Percentiles rank a stretch among this genome's conserved stretches.
Evolutionary conservation across 805 yeast genomes (phyloP).

Genomic region (Metschnikowia matae): DNA sequence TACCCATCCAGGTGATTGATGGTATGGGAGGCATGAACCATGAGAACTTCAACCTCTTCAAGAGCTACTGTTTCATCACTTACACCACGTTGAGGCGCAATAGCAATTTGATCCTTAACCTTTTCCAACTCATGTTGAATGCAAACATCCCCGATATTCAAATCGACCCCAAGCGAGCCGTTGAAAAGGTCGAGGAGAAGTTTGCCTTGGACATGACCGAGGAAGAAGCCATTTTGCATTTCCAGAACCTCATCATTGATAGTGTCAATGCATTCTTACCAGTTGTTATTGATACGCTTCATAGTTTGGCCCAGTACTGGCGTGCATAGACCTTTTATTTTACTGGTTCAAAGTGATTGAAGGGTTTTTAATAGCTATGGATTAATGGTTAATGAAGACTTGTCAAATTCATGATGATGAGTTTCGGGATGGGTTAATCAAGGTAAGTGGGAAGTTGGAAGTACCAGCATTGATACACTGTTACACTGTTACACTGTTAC

Average conservation of each 20-base stretch:
- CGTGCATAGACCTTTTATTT: conserved; percentile 49
- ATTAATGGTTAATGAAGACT: background rate
- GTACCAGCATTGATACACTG: no score
- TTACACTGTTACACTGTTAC: no score
- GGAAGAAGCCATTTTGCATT: conserved; percentile 92
- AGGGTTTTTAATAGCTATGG: background rate
- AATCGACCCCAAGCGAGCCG: conserved; percentile 79
- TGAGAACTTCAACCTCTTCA: conserved; percentile 78
- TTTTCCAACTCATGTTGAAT: conserved; percentile 90
- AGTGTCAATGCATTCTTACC: conserved; percentile 93
- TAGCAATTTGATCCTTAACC: conserved; percentile 81
- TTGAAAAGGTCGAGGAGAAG: conserved; percentile 88
- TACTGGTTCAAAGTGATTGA: no score
- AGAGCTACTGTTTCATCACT: conserved; percentile 91
- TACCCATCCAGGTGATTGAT: conserved; percentile 94
- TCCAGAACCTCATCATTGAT: conserved; percentile 90
- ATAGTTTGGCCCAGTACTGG: conserved; percentile 97
- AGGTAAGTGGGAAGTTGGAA: no score
- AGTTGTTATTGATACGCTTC: conserved; percentile 90
- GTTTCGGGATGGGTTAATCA: no score
- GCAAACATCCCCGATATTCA: conserved; percentile 89
- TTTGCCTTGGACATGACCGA: conserved; percentile 91
- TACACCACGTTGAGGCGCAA: conserved; percentile 86
- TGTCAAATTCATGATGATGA: no score
- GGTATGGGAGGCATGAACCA: conserved; percentile 95